Evolutionary conservation across 106 monocot genomes (phyloP).

Genomic region (Allium cepa): DNA sequence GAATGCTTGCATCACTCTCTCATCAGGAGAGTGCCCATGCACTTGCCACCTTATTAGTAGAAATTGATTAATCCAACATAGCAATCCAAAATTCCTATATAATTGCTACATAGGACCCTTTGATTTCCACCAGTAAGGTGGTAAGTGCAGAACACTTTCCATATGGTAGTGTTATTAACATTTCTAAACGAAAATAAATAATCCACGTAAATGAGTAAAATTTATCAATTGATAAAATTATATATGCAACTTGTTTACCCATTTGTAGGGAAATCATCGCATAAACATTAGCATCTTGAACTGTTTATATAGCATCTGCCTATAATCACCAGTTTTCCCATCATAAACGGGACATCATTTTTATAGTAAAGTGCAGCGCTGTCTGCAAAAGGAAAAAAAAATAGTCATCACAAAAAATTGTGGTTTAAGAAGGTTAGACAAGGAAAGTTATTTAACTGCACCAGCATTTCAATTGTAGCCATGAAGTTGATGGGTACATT

Average conservation of each 20-base stretch:
- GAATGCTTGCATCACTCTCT: too few species aligned
- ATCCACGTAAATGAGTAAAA: background rate
- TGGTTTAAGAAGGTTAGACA: background rate
- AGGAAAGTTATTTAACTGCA: background rate
- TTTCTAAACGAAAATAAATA: background rate
- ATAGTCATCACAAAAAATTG: background rate
- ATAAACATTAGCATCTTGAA: constrained; percentile 73
- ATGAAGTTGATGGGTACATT: too few species aligned
- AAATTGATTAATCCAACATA: too few species aligned
- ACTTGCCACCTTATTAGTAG: too few species aligned
- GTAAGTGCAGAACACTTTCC: too few species aligned
- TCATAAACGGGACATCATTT: constrained; percentile 85
- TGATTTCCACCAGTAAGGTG: too few species aligned
- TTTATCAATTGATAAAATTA: background rate
- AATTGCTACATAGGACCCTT: too few species aligned
- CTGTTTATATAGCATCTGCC: constrained; percentile 54
- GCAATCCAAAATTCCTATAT: too few species aligned
- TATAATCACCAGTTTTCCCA: constrained; percentile 92
- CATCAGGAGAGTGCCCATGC: too few species aligned
- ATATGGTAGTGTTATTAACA: too few species aligned
- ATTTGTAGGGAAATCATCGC: constrained; percentile 95
- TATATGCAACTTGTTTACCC: constrained; percentile 67
- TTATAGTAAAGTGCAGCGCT: constrained; percentile 89
- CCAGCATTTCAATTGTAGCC: too few species aligned
- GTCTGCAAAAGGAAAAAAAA: constrained; percentile 21